Evolutionary conservation across 2,329 filamentous ascomycete species (phyloP), one percentile per base, ranked within the genome.

Genomic region (Venturia pyrina): DNA sequence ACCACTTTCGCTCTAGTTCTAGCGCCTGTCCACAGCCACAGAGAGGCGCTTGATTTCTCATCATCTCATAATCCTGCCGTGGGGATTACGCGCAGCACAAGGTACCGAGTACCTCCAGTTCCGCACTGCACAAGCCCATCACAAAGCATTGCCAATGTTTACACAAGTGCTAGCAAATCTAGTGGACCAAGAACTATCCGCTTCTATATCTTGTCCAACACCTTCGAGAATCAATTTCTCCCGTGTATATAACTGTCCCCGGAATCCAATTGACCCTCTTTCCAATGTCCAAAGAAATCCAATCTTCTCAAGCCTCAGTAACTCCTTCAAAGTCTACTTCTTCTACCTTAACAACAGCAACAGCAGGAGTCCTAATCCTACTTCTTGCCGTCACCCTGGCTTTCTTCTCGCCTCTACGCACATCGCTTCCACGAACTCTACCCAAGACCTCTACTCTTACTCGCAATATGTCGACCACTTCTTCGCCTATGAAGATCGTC

Each of bases 401-500:
- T 67, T 72, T 80, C 70, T 77, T 76, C 65, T 74, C 70, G 57
- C 72, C 77, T 5, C 68, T 80, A 50, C 75, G 77, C 66, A 74
- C 69, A 68, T 69, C 71, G 60, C 68, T 80, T 7, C 69, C 76
- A 24, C 56, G 53, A 59, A 11, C 56, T n/a, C 21, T 66, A 32
- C 43, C 40, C 3, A 41, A 66, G 19, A 15, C 53, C 11, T 24
- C 62, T 75, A 53, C 63, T 11, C 13, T 53, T 19, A 34, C 64
- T 19, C 64, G 57, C 32, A 62, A 34, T 15, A 66, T 66, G 56
- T 66, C 64, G 8, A 44, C 40, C 3, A 50, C 56, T 17, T 75
- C 75, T n/a, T 72, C 74, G 19, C 68, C 71, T 46, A 72, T 80
- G 71, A 90, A 89, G 72, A 89, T 96, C 78, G 85, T 84, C 46